Evolutionary conservation across 2,329 filamentous ascomycete genomes (phyloP), one percentile per base, ranked within the genome.

Genomic region (Chaetomiaceae sp.): DNA sequence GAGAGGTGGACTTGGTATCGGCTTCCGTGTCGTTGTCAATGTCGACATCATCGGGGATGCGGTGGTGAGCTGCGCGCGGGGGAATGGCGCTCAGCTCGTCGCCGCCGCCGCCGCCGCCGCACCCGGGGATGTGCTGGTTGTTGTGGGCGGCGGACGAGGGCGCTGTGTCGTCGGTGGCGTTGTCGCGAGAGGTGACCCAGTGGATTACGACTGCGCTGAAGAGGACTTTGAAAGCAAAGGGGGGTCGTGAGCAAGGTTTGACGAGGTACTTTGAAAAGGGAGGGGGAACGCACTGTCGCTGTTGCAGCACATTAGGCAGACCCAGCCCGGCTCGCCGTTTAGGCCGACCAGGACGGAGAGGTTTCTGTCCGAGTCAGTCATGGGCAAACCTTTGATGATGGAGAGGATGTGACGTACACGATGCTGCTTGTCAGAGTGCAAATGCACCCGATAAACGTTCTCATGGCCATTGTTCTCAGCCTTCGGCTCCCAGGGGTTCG

Each of bases 231-330:
- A 13, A 18, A 34, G 29, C 20, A n/a, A 16, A 30, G 4, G 40
- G 23, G 30, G 13, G 27, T 27, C 40, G 38, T 32, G 3, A 27
- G 14, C n/a, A n/a, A n/a, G n/a, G n/a, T 23, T 1, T 14, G 16
- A 13, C 4, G 20, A 5, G 14, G n/a, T 3, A 3, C 7, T 11
- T n/a, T 5, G 23, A 13, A 23, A 2, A 6, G 6, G 13, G 11
- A 25, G 16, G 27, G 29, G 29, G 29, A 10, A 68, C 74, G 62
- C 66, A 82, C 81, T 77, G 62, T 86, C 82, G 56, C 75, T 73
- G 61, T 85, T 85, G 62, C 82, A 86, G 61, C 80, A 81, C 70
- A 84, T 81, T 4, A 86, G 72, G 58, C 81, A 86, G 2, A 86
- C 74, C 81, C 82, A 86, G 3, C 78, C 82, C 2, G 78, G 81